Evolutionary conservation across 2,329 filamentous ascomycete genomes (phyloP).

Genomic region (Myriangium duriaei): DNA sequence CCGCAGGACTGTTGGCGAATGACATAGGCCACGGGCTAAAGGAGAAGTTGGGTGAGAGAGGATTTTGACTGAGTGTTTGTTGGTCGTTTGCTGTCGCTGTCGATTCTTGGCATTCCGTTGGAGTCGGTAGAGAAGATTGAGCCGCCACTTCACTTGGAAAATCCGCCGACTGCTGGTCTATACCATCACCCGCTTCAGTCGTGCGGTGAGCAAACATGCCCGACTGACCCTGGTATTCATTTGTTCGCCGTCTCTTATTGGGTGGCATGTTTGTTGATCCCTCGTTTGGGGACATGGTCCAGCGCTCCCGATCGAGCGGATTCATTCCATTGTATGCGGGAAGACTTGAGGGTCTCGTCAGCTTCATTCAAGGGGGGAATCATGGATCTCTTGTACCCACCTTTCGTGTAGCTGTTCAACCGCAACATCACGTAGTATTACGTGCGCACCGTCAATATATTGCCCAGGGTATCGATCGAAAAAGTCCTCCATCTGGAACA

Average conservation of each 20-base stretch:
- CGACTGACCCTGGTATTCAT: constrained; percentile 1
- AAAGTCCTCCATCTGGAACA: constrained; percentile 78
- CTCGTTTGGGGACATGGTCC: neutral
- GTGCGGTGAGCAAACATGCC: constrained; percentile 1
- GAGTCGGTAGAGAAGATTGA: constrained; percentile 7
- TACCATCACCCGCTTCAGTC: neutral
- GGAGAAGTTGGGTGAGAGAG: constrained; percentile 31
- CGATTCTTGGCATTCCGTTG: constrained; percentile 8
- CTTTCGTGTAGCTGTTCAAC: constrained; percentile 42
- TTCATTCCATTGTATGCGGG: constrained; percentile 11
- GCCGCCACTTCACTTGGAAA: constrained; percentile 4
- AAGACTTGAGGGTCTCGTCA: constrained; percentile 1
- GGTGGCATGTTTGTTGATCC: neutral
- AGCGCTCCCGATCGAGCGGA: constrained; percentile 1
- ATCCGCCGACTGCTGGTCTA: constrained; percentile 1
- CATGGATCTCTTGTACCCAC: constrained; percentile 1
- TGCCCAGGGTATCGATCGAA: constrained; percentile 69
- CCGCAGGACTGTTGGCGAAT: constrained; percentile 10
- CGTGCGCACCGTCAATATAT: constrained; percentile 61
- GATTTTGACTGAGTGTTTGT: constrained; percentile 20
- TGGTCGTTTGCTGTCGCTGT: constrained; percentile 5
- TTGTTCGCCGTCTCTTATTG: constrained; percentile 4
- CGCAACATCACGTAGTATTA: constrained; percentile 55
- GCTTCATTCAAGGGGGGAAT: too few relatives aligned
- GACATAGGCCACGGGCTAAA: constrained; percentile 17